Evolutionary conservation across 176 grass and related monocot genomes (phyloP).

Genomic region (Oryza australiensis): DNA sequence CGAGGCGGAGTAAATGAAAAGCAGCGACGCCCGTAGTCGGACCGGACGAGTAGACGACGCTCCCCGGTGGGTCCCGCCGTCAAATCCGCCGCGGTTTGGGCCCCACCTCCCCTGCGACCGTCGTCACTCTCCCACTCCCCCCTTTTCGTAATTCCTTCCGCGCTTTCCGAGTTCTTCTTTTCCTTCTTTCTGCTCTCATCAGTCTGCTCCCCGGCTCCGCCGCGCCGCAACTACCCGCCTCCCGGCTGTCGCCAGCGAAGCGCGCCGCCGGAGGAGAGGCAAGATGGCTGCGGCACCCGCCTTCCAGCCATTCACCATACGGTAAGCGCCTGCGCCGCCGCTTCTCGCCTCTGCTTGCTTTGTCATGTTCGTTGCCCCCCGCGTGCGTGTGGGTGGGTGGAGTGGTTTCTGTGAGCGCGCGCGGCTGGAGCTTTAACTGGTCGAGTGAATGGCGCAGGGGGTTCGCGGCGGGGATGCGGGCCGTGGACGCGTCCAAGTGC

Average conservation of each 20-base stretch:
- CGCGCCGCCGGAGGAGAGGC: background rate
- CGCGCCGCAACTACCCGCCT: background rate
- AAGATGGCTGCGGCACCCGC: slow-evolving; percentile 29
- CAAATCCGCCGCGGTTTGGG: slow-evolving; percentile 23
- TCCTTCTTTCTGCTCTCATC: too few relatives aligned
- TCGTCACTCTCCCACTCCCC: background rate
- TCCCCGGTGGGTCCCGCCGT: slow-evolving; percentile 13
- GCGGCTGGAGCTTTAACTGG: slow-evolving; percentile 11
- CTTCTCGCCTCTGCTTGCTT: background rate
- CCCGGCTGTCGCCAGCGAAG: slow-evolving; percentile 19
- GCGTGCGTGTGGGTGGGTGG: background rate
- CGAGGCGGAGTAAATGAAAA: slow-evolving; percentile 21
- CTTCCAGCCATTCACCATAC: slow-evolving; percentile 50
- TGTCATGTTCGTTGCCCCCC: background rate
- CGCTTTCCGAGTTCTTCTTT: background rate
- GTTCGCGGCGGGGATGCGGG: slow-evolving; percentile 41
- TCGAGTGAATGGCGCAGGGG: slow-evolving; percentile 38
- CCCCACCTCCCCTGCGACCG: background rate
- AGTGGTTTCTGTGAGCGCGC: background rate
- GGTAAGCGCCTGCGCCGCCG: slow-evolving; percentile 37
- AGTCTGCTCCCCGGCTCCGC: background rate
- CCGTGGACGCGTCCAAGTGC: slow-evolving; percentile 36
- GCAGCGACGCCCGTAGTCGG: background rate
- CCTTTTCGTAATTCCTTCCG: background rate
- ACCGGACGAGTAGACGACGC: background rate